Conservation (phyloP, 257 asterid species). For the Verbena officinalis region DNA sequence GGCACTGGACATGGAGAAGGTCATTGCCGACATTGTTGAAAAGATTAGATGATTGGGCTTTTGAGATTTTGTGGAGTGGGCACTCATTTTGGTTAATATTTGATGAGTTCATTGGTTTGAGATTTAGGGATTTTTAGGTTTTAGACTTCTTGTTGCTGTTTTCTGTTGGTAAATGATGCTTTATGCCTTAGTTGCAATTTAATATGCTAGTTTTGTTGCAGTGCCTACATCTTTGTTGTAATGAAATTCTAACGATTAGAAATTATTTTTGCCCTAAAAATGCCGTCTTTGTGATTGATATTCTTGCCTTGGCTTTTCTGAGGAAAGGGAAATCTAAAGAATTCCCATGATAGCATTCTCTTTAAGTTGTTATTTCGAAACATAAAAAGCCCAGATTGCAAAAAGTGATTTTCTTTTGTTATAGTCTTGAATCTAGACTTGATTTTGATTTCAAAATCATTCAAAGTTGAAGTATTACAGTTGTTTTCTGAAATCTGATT, state of each 20-base stretch:
- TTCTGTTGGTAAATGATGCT: constrained; percentile 11
- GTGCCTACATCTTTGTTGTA: constrained; percentile 11
- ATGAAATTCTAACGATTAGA: no score
- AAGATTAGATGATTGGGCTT: constrained; percentile 43
- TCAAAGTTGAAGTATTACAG: no score
- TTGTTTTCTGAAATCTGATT: no score
- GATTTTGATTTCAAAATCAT: no score
- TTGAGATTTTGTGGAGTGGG: neutral
- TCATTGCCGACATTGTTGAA: constrained; percentile 58
- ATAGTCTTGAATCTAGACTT: no score
- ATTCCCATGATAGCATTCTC: no score
- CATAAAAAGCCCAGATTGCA: no score
- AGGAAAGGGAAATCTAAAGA: neutral
- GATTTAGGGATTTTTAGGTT: neutral
- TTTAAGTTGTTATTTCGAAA: no score
- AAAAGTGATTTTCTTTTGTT: no score
- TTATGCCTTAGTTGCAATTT: neutral
- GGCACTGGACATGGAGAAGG: constrained; percentile 66
- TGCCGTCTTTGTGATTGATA: neutral
- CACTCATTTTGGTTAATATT: constrained; percentile 31
- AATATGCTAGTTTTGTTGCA: constrained; percentile 8
- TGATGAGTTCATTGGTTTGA: neutral
- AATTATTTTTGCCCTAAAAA: neutral
- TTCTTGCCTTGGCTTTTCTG: neutral
- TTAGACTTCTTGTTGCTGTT: neutral